A percentile compares a stretch with the other conserved stretches of the same genome.
These are phyloP conservation scores for Chlamydomonas sphaeroides DNA, from an alignment of 139 green algal genomes.

Conservation along the genomic window DNA sequence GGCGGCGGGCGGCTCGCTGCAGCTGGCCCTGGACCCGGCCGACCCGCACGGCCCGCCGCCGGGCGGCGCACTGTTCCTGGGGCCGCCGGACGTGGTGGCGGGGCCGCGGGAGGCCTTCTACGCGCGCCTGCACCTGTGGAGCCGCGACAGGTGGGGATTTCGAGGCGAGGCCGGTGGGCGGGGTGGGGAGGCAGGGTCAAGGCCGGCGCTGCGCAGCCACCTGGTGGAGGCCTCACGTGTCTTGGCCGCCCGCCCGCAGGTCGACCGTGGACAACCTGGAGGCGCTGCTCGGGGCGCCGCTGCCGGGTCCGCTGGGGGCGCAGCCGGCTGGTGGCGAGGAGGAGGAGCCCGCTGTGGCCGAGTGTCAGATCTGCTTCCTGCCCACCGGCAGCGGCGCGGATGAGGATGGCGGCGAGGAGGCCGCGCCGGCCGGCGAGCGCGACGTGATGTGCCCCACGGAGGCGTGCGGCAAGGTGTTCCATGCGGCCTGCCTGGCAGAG, in stretches of 20 bases:
- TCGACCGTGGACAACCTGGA: conserved; percentile 14
- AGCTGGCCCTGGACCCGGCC: conserved; percentile 38
- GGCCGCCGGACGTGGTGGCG: neutral
- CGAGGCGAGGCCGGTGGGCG: too few relatives aligned
- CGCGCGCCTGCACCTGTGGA: conserved; percentile 11
- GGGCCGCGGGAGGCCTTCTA: conserved; percentile 10
- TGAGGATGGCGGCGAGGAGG: neutral
- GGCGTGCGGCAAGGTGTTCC: conserved; percentile 37
- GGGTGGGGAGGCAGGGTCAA: too few relatives aligned
- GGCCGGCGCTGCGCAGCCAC: too few relatives aligned
- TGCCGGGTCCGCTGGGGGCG: neutral
- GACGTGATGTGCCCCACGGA: conserved; percentile 34
- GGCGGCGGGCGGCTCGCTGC: conserved; percentile 17
- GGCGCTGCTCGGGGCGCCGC: conserved; percentile 9
- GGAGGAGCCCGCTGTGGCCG: neutral
- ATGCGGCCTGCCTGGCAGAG: conserved; percentile 46
- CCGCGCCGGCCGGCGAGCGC: neutral
- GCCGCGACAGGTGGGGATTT: conserved; percentile 19
- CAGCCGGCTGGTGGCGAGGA: neutral
- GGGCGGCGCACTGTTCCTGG: conserved; percentile 24
- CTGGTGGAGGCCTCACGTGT: too few relatives aligned
- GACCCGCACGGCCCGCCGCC: conserved; percentile 17
- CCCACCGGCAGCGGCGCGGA: neutral
- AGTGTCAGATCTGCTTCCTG: conserved; percentile 21
- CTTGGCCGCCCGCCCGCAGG: too few relatives aligned